A percentile compares a stretch with the other conserved stretches of the same genome.
phyloP scores from a whole-genome alignment of 2,329 filamentous ascomycete species.

The Hymenoscyphus infarciens region DNA sequence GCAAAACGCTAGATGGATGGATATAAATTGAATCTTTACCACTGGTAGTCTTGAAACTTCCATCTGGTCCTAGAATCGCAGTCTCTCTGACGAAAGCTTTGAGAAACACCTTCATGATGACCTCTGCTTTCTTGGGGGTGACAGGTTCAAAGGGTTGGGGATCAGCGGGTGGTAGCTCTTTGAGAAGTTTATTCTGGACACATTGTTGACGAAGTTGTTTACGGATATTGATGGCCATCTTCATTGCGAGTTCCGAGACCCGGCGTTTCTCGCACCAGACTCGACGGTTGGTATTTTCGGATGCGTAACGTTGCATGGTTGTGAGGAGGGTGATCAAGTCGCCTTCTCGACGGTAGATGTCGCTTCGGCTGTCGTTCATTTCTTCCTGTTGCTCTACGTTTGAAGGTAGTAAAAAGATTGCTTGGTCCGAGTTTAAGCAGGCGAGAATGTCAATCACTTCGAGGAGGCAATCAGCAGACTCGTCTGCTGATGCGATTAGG shows the following conservation, averaged over 20 bases:
- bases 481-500: constrained; percentile 71
- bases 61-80: constrained; percentile 57
- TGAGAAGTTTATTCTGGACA: constrained; percentile 46
- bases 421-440: constrained; percentile 59
- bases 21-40: constrained; percentile 60
- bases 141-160: constrained; percentile 54
- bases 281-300: constrained; percentile 48
- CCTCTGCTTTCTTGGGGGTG: constrained; percentile 51
- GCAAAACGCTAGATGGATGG: constrained; percentile 60
- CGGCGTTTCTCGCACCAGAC: constrained; percentile 57
- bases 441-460: constrained; percentile 83
- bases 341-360: constrained; percentile 58
- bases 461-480: constrained; percentile 67
- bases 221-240: constrained; percentile 58
- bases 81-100: constrained; percentile 59
- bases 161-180: constrained; percentile 43
- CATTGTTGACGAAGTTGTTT: constrained; percentile 58
- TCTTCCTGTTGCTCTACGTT: constrained; percentile 55
- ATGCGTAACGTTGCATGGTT: constrained; percentile 58
- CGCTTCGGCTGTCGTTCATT: constrained; percentile 50
- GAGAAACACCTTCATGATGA: constrained; percentile 58
- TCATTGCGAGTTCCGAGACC: constrained; percentile 59
- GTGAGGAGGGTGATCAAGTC: constrained; percentile 63
- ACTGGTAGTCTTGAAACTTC: constrained; percentile 56
- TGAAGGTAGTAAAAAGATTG: constrained; percentile 58